Percentiles rank a stretch among this genome's conserved stretches.
phyloP scores from a whole-genome alignment of 2,329 filamentous ascomycete species.

The Neonectria coccinea region DNA sequence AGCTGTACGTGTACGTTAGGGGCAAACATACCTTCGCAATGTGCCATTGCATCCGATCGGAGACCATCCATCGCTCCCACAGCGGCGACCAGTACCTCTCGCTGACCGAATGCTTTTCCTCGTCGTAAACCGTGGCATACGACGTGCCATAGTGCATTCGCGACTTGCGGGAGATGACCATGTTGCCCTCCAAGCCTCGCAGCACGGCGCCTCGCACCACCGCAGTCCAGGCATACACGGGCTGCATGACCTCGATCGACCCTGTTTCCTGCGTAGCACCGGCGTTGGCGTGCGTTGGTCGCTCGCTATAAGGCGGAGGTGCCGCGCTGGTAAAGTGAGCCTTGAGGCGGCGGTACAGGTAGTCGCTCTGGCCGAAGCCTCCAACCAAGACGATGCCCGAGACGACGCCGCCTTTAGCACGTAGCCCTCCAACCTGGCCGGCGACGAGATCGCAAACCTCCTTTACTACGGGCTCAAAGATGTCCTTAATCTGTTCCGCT shows the following conservation, averaged over 20 bases:
- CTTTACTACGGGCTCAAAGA: conserved; percentile 80
- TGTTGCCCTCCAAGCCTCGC: conserved; percentile 79
- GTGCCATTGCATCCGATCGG: conserved; percentile 87
- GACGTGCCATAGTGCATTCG: conserved; percentile 84
- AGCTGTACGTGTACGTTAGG: neutral
- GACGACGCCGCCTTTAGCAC: conserved; percentile 70
- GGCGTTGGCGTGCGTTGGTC: conserved; percentile 72
- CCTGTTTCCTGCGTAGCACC: conserved; percentile 60
- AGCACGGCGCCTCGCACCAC: conserved; percentile 83
- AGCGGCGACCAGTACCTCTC: conserved; percentile 84
- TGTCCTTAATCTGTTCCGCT: conserved; percentile 75
- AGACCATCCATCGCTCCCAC: conserved; percentile 87
- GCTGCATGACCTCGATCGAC: conserved; percentile 83
- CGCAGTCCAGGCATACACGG: conserved; percentile 84
- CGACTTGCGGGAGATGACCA: conserved; percentile 80
- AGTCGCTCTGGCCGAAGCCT: conserved; percentile 84
- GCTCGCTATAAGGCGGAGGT: conserved; percentile 74
- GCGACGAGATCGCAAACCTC: conserved; percentile 76
- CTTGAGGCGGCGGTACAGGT: conserved; percentile 78
- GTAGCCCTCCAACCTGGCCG: conserved; percentile 73
- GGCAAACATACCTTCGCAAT: conserved; percentile 73
- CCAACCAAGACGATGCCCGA: conserved; percentile 85
- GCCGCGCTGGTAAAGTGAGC: conserved; percentile 71
- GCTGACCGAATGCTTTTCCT: conserved; percentile 76
- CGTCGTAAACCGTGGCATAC: conserved; percentile 84